A percentile compares a stretch with the other conserved stretches of the same genome.
Evolutionary conservation across 2,329 filamentous ascomycete genomes (phyloP).

Genomic region (Rachicladosporium sp.): DNA sequence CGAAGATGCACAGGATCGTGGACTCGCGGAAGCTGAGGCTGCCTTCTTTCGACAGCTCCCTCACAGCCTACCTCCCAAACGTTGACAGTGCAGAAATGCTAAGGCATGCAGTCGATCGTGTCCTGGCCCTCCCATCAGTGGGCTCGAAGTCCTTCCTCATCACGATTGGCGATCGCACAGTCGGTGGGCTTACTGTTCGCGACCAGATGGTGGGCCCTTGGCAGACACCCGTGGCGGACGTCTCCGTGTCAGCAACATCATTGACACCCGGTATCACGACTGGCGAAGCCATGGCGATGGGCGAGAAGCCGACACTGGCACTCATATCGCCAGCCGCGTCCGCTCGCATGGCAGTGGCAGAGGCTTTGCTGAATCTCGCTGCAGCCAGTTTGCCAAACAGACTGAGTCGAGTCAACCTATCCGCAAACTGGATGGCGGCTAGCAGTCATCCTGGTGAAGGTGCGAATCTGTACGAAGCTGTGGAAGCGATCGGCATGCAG

Average conservation of each 20-base stretch:
- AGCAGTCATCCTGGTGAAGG: slow-evolving; percentile 86
- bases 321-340: slow-evolving; percentile 83
- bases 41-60: slow-evolving; percentile 60
- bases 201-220: slow-evolving; percentile 96
- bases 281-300: slow-evolving; percentile 97
- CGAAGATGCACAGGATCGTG: slow-evolving; percentile 67
- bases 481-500: slow-evolving; percentile 84
- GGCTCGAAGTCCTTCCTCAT: slow-evolving; percentile 97
- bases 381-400: slow-evolving; percentile 64
- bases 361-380: slow-evolving; percentile 84
- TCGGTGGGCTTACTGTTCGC: slow-evolving; percentile 75
- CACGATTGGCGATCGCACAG: slow-evolving; percentile 85
- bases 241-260: slow-evolving; percentile 79
- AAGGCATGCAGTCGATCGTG: slow-evolving; percentile 61
- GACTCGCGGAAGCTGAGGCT: slow-evolving; percentile 56
- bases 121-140: slow-evolving; percentile 75
- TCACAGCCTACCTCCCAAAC: slow-evolving; percentile 54
- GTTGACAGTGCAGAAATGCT: slow-evolving; percentile 24
- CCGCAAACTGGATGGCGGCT: slow-evolving; percentile 99
- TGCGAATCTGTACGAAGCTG: slow-evolving; percentile 83
- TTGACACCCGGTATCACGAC: slow-evolving; percentile 60
- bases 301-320: slow-evolving; percentile 78
- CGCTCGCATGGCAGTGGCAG: slow-evolving; percentile 89
- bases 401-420: slow-evolving; percentile 70
- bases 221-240: slow-evolving; percentile 89